Conservation (phyloP, 192 early-diverging fungal species). For the Coemansia sp. region DNA sequence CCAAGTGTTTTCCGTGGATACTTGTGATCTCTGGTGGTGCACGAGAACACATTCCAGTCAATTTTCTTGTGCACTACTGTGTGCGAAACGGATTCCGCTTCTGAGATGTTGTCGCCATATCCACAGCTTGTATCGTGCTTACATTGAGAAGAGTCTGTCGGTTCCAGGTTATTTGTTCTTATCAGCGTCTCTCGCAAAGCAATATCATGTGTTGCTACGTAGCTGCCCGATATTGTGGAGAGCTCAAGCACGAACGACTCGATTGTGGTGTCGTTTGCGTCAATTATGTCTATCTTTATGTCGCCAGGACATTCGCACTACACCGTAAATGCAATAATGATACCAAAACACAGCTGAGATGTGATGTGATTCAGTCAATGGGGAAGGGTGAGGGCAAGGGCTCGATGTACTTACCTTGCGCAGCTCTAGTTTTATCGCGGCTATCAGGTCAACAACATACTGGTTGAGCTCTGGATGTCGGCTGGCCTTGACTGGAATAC, state of each 20-base stretch:
- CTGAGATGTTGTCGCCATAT: background rate
- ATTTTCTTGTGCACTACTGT: too few relatives aligned
- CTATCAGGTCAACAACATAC: constrained; percentile 49
- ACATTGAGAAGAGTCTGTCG: constrained; percentile 18
- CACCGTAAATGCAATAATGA: background rate
- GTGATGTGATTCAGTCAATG: too few relatives aligned
- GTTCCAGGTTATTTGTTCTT: constrained; percentile 33
- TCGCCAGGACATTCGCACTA: constrained; percentile 27
- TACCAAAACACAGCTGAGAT: background rate
- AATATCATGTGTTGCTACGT: constrained; percentile 26
- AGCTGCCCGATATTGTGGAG: constrained; percentile 17
- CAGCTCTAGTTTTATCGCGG: constrained; percentile 41
- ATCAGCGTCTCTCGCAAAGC: constrained; percentile 44
- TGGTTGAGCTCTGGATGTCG: constrained; percentile 55
- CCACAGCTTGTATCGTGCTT: constrained; percentile 4
- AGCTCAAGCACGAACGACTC: constrained; percentile 46
- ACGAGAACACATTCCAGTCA: too few relatives aligned
- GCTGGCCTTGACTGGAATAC: constrained; percentile 55
- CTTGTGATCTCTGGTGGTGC: too few relatives aligned
- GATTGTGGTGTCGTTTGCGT: constrained; percentile 18
- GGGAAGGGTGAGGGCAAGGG: too few relatives aligned
- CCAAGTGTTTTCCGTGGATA: too few relatives aligned
- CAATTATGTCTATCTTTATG: constrained; percentile 36
- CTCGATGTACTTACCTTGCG: constrained; percentile 26
- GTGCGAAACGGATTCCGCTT: too few relatives aligned